These are phyloP conservation scores for Melanopsichium pennsylvanicum DNA, from an alignment of 1,284 basidiomycete genomes.

Conservation along the genomic window DNA sequence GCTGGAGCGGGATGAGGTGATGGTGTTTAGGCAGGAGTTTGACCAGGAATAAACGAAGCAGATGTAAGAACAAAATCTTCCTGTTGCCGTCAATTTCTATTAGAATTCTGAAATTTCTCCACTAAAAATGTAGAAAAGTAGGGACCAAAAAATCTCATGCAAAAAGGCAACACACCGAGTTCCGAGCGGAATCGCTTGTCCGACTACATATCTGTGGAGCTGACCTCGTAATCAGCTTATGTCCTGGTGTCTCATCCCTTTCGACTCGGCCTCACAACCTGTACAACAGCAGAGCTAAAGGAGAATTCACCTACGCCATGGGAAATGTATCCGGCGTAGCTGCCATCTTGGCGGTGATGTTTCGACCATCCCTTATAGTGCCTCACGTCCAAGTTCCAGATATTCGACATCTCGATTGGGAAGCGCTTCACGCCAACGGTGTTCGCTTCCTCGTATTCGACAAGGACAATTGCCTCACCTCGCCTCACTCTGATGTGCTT, in stretches of 20 bases:
- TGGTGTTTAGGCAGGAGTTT: background rate
- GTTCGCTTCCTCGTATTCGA: conserved; percentile 90
- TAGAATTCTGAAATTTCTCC: conserved; percentile 14
- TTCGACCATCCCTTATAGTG: conserved; percentile 77
- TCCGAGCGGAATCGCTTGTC: conserved; percentile 9
- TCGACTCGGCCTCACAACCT: no score
- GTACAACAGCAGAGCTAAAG: no score
- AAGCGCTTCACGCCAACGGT: conserved; percentile 77
- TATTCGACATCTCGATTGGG: conserved; percentile 86
- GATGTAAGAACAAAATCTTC: background rate
- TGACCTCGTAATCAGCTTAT: no score
- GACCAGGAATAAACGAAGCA: background rate
- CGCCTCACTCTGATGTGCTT: conserved; percentile 60
- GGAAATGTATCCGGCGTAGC: conserved; percentile 78
- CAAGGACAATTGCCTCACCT: conserved; percentile 89
- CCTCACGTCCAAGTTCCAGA: conserved; percentile 79
- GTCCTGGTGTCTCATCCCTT: no score
- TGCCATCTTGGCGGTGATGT: conserved; percentile 76
- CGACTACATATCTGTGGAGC: background rate
- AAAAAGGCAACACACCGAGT: conserved; percentile 11
- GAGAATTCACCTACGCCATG: conserved; percentile 21
- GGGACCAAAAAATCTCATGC: conserved; percentile 1
- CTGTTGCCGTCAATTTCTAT: no score
- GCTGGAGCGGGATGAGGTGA: background rate
- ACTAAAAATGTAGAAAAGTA: conserved; percentile 16